Base-by-base conservation (phyloP, 2,329 filamentous ascomycete genomes). In the Sporothrix pallida region DNA sequence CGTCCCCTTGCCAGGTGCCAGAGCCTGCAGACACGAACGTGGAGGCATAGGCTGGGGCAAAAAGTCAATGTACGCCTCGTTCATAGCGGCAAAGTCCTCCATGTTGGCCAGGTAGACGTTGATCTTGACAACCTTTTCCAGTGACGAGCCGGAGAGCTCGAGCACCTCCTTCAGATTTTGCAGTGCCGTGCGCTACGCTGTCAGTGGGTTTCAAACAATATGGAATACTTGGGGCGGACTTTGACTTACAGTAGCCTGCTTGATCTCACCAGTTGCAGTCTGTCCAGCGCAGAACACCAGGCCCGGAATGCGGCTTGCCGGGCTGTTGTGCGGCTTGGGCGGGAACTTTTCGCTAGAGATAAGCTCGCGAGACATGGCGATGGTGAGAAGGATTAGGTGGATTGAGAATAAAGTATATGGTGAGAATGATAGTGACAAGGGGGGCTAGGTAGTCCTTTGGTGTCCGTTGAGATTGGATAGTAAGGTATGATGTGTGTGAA, bases 1-100 rank as follows among this genome's bases (percentile, higher is more conserved):
- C 52, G 94, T 94, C 72, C 91, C 90, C 86, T 95, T 93, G 74
- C 94, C 94, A 75, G 97, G 87, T 78, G 93, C 89, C 87, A 95
- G 94, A 76, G 96, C 94, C 6, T 94, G 93, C 72, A 97, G 93
- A 81, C 94, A 97, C 83, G 91, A 94, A 77, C 93, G 88, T 26
- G 93, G 92, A n/a, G 94, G 94, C 87, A 93, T 94, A 84, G 82
- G 82, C 76, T 93, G 91, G 74, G 87, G 83, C 82, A 95, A 94
- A 86, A 86, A 84, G 77, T 85, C 83, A 42, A 83, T 82, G 73
- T 88, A 90, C 1, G 84, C 87, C 74, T 86, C 85, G 75, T 89
- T 90, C 82, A 90, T 86, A 17, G 83, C 82, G 0, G 84, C 85
- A 78, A 91, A 92, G 79, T 92, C 84, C 62, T 87, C 83, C 89